Conservation (phyloP, 163 green algal genomes). For the Scenedesmus sp. region DNA sequence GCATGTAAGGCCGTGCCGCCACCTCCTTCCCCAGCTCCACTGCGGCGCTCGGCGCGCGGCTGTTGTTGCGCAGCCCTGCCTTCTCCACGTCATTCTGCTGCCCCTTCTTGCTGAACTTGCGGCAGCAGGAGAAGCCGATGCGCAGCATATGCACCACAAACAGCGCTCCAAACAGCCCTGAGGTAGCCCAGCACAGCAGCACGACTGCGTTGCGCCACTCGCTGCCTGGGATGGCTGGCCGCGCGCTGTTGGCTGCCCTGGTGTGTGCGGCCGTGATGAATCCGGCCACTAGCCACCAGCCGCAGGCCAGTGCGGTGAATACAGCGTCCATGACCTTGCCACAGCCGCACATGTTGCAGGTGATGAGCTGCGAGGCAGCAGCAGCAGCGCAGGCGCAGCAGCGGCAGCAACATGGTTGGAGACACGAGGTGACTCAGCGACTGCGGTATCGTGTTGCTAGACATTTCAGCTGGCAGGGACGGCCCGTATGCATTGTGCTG, state of each 20-base stretch:
- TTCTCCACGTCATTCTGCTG: constrained; percentile 29
- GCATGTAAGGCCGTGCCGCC: neutral
- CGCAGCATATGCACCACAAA: constrained; percentile 43
- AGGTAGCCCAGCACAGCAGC: constrained; percentile 43
- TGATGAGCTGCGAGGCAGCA: constrained; percentile 21
- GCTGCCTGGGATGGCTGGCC: constrained; percentile 4
- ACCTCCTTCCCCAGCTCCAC: constrained; percentile 56
- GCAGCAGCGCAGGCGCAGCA: neutral
- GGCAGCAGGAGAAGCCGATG: constrained; percentile 34
- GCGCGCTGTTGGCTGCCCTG: neutral
- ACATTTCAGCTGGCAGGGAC: too few species aligned
- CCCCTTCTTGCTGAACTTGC: constrained; percentile 4
- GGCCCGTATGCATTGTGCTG: too few species aligned
- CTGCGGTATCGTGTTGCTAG: too few species aligned
- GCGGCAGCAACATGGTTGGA: neutral
- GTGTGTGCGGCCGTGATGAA: constrained; percentile 39
- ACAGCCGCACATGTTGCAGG: constrained; percentile 50
- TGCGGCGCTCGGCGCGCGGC: constrained; percentile 19
- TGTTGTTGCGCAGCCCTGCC: neutral
- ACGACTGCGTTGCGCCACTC: constrained; percentile 47
- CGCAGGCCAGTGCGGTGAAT: constrained; percentile 38
- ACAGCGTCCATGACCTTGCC: constrained; percentile 48
- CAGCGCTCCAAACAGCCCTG: constrained; percentile 45
- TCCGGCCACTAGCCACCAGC: constrained; percentile 45
- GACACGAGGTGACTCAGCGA: neutral